phyloP scores from a whole-genome alignment of 2,329 filamentous ascomycete species.

The Spiromastix sp. region DNA sequence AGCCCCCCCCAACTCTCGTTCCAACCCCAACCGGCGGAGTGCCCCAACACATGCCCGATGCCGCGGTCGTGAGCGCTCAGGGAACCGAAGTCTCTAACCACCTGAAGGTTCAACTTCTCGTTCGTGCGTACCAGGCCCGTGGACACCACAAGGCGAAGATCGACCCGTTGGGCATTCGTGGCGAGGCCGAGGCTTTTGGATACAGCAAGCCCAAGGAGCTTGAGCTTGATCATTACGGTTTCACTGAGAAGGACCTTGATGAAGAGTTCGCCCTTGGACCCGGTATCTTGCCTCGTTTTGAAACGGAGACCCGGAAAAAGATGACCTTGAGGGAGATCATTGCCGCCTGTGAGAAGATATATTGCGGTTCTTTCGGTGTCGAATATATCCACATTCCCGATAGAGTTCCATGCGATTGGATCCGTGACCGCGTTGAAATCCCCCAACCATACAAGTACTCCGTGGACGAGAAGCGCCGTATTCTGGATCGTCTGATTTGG shows the following conservation, averaged over 20 bases:
- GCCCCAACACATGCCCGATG: constrained; percentile 59
- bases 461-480: constrained; percentile 94
- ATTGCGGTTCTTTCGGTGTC: constrained; percentile 93
- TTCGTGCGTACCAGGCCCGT: constrained; percentile 93
- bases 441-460: constrained; percentile 95
- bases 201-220: constrained; percentile 87
- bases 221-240: constrained; percentile 85
- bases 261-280: constrained; percentile 86
- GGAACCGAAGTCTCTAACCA: constrained; percentile 87
- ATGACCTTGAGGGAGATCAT: constrained; percentile 97
- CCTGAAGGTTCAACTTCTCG: constrained; percentile 93
- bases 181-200: constrained; percentile 71
- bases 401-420: constrained; percentile 95
- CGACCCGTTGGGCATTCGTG: constrained; percentile 88
- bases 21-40: constrained; percentile 71
- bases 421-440: constrained; percentile 88
- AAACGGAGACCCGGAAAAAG: constrained; percentile 76
- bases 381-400: constrained; percentile 99
- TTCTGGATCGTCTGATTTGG: constrained; percentile 96
- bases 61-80: constrained; percentile 54
- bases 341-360: constrained; percentile 83
- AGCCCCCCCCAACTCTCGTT: constrained; percentile 84
- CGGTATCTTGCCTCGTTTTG: constrained; percentile 90
- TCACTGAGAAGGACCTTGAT: constrained; percentile 88
- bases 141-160: constrained; percentile 98